These are phyloP conservation scores for Globisporangium lucens DNA, from an alignment of 352 stramenopile genomes.

Conservation along the genomic window DNA sequence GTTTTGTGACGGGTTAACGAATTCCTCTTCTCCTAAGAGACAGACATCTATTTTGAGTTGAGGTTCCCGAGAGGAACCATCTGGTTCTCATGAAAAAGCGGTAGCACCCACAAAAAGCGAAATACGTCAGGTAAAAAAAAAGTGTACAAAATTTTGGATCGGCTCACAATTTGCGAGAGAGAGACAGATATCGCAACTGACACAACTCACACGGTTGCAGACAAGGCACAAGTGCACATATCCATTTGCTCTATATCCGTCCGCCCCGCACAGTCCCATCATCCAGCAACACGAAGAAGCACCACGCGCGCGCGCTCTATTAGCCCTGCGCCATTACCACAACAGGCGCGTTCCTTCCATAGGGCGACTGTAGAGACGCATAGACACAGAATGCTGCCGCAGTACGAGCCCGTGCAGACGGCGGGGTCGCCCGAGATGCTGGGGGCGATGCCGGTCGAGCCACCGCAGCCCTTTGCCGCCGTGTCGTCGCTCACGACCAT, in stretches of 20 bases:
- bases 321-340: background rate
- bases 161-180: too few species aligned
- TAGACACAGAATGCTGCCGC: slow-evolving; percentile 8
- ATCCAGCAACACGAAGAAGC: background rate
- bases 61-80: too few species aligned
- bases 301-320: background rate
- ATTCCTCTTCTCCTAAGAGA: too few species aligned
- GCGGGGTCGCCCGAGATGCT: slow-evolving; percentile 6
- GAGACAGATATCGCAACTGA: too few species aligned
- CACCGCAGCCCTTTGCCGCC: slow-evolving; percentile 7
- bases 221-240: too few species aligned
- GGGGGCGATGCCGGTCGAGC: background rate
- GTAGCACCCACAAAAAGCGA: too few species aligned
- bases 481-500: slow-evolving; percentile 18
- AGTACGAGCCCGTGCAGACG: slow-evolving; percentile 14
- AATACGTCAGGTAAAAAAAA: too few species aligned
- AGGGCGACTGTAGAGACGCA: background rate
- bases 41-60: too few species aligned
- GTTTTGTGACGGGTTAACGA: too few species aligned
- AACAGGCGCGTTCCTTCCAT: background rate
- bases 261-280: background rate
- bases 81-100: too few species aligned
- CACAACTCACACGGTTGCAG: too few species aligned
- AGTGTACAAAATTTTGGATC: too few species aligned
- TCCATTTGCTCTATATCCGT: background rate